A percentile compares a stretch with the other conserved stretches of the same genome.
Evolutionary conservation across 805 yeast genomes (phyloP).

Genomic region (Komagataella populi): DNA sequence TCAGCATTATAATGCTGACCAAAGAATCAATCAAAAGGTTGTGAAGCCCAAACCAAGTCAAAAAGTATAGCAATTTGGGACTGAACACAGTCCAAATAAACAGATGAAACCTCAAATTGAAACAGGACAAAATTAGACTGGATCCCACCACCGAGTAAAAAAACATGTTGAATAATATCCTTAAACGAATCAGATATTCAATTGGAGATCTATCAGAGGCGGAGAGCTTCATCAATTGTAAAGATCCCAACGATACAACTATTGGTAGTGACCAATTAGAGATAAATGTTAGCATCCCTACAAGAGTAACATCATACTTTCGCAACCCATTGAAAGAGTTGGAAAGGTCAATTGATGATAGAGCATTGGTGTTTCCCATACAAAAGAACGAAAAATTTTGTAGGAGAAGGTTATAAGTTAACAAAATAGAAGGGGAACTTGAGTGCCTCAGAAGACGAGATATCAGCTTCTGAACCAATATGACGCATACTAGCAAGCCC

Average conservation of each 20-base stretch:
- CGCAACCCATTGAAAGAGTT: slow-evolving; percentile 86
- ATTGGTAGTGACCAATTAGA: slow-evolving; percentile 83
- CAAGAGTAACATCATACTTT: slow-evolving; percentile 52
- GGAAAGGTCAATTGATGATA: slow-evolving; percentile 81
- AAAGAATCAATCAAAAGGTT: not conserved
- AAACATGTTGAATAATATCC: slow-evolving; percentile 23
- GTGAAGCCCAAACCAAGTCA: slow-evolving; percentile 43
- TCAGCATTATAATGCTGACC: not conserved
- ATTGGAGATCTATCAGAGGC: slow-evolving; percentile 18
- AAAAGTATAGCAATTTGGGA: slow-evolving; percentile 75
- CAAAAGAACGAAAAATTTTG: slow-evolving; percentile 77
- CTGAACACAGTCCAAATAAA: slow-evolving; percentile 98
- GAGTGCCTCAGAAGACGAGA: not conserved
- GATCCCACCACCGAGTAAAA: slow-evolving; percentile 51
- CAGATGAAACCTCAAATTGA: slow-evolving; percentile 64
- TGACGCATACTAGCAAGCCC: not conserved
- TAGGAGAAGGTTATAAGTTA: slow-evolving; percentile 28
- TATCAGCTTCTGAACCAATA: not conserved
- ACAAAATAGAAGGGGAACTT: slow-evolving; percentile 10
- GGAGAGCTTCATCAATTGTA: slow-evolving; percentile 16
- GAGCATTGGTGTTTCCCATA: slow-evolving; percentile 82
- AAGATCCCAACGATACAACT: slow-evolving; percentile 53
- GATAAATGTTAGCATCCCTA: slow-evolving; percentile 66
- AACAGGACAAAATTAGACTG: slow-evolving; percentile 56
- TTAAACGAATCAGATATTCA: slow-evolving; percentile 11